Base-by-base conservation (phyloP, 169 alveolate species). In the Plasmodium inui region DNA sequence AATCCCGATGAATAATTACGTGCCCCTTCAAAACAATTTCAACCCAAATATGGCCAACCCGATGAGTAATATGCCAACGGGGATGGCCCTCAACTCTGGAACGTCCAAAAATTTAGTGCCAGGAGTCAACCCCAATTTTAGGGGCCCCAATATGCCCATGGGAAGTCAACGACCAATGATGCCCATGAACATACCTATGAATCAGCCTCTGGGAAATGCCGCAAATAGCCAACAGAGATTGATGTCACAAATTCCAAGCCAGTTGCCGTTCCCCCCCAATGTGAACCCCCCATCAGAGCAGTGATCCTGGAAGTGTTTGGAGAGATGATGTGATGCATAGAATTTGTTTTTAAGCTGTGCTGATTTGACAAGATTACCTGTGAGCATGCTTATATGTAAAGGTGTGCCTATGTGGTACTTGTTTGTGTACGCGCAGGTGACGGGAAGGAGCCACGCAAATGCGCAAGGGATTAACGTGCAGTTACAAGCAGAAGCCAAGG, bases 1-100 rank as follows among this genome's bases (percentile, higher is more conserved):
- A 1, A 76, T 94, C 22, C 96, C 97, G 12, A 67, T 89, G 73
- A 89, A 78, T 89, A 89, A 89, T 79, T 89, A 79, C 61, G 94
- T 89, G 19, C 94, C 94, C 2, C 44, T 89, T 86, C 94, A 89
- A 61, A 41, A 41, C 72, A 78, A 89, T 67, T 74, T 85, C 55
- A 85, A 85, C 22, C 46, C 84, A 0, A 46, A 73, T 53, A 26
- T 85, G 79, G 39, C 73, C n/a, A 85, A 85, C 30, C 88, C 82
- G 5, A 57, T 80, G 3, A 32, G 81, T 39, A 89, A 61, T 89
- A 89, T 89, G 94, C 94, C 94, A 78, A 89, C 94, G 73, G 94
- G 94, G 19, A 70, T 80, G 71, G 90, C 26, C 44, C 50, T 89
- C 19, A 61, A 79, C 53, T n/a, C 89, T 19, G 82, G 79, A 5